A percentile compares a stretch with the other conserved stretches of the same genome.
These are phyloP conservation scores for Evernia prunastri DNA, from an alignment of 495 filamentous ascomycete species.

Conservation along the genomic window DNA sequence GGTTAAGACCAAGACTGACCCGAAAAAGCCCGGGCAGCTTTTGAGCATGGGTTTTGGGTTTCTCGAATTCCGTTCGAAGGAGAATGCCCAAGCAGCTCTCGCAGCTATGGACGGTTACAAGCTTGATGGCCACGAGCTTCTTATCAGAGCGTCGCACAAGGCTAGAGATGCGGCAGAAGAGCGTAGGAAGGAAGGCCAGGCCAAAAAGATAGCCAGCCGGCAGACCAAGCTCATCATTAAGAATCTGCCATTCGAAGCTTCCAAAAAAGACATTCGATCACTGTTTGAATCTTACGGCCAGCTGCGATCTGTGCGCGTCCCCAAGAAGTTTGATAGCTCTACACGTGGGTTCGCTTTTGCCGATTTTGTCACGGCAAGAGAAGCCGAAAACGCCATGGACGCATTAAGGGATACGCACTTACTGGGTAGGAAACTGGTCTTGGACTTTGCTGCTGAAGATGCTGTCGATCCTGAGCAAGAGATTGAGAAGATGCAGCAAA, in stretches of 20 bases:
- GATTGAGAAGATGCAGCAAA: slow-evolving; percentile 92
- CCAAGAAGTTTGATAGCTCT: slow-evolving; percentile 83
- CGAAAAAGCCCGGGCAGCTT: slow-evolving; percentile 72
- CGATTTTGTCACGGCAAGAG: slow-evolving; percentile 84
- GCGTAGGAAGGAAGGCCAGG: slow-evolving; percentile 67
- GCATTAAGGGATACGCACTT: slow-evolving; percentile 90
- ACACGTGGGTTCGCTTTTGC: slow-evolving; percentile 95
- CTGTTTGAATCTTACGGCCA: slow-evolving; percentile 87
- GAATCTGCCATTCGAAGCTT: slow-evolving; percentile 93
- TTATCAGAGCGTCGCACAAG: slow-evolving; percentile 77
- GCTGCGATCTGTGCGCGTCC: slow-evolving; percentile 83
- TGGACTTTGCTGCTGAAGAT: slow-evolving; percentile 84
- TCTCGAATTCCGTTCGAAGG: slow-evolving; percentile 73
- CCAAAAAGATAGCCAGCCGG: slow-evolving; percentile 64
- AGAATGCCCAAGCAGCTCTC: slow-evolving; percentile 69
- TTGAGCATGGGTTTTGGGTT: slow-evolving; percentile 98
- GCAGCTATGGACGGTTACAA: slow-evolving; percentile 78
- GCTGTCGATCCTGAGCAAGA: slow-evolving; percentile 88
- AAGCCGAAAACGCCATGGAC: slow-evolving; percentile 89
- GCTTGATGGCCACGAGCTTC: slow-evolving; percentile 77
- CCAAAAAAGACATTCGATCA: slow-evolving; percentile 80
- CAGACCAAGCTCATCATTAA: slow-evolving; percentile 95
- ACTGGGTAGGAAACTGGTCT: slow-evolving; percentile 75
- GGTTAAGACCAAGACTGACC: slow-evolving; percentile 81
- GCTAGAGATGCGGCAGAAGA: slow-evolving; percentile 82